A percentile compares a stretch with the other conserved stretches of the same genome.
Conservation (phyloP, 176 grass and related monocot genomes). For the Coix lacrymajobi region DNA sequence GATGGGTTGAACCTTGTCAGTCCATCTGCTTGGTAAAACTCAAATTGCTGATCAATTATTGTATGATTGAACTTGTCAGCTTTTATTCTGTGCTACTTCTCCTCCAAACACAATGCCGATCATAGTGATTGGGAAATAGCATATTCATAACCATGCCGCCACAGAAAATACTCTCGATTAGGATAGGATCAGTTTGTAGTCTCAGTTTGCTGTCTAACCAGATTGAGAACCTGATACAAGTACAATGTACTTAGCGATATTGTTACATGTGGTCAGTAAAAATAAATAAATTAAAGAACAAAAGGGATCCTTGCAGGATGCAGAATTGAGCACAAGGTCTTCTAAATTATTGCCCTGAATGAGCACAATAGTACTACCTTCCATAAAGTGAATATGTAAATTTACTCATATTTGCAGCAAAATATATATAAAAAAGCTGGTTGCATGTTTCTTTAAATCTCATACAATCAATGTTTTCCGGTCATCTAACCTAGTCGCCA, state of each 20-base stretch:
- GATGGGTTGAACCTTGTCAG: slow-evolving; percentile 71
- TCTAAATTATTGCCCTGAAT: not conserved
- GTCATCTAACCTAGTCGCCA: no score
- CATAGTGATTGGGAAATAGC: slow-evolving; percentile 99
- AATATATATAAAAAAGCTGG: not conserved
- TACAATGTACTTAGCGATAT: not conserved
- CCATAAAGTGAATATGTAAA: not conserved
- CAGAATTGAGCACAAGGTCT: not conserved
- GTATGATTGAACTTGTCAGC: slow-evolving; percentile 97
- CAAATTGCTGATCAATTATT: slow-evolving; percentile 93
- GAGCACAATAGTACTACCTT: not conserved
- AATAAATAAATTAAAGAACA: not conserved
- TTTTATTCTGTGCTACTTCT: slow-evolving; percentile 98
- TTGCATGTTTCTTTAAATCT: not conserved
- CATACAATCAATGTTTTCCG: no score
- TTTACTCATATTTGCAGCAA: not conserved
- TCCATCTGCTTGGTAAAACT: slow-evolving; percentile 96
- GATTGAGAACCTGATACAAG: slow-evolving; percentile 83
- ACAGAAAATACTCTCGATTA: slow-evolving; percentile 96
- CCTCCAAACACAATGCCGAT: slow-evolving; percentile 90
- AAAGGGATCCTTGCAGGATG: not conserved
- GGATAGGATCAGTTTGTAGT: slow-evolving; percentile 86
- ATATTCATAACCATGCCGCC: slow-evolving; percentile 85
- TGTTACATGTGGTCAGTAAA: not conserved
- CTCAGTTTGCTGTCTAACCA: slow-evolving; percentile 99